Percentiles rank a stretch among this genome's conserved stretches.
Conservation (phyloP, 768 basidiomycete species). For the Podaxis rugospora region DNA sequence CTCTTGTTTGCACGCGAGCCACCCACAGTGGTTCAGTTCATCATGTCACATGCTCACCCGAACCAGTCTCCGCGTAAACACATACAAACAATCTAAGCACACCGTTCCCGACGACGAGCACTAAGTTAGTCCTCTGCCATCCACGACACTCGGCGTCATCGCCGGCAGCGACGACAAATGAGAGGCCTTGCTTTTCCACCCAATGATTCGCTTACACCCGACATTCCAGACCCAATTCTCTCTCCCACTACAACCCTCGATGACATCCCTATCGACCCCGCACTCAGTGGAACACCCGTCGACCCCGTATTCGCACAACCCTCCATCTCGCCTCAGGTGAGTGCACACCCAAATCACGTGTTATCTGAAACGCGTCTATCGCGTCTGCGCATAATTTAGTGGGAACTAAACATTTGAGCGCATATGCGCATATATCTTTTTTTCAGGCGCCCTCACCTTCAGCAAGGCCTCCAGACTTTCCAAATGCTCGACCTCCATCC, state of each 20-base stretch:
- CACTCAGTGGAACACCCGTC: conserved; percentile 48
- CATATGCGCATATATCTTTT: neutral
- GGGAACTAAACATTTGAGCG: neutral
- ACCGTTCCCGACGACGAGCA: conserved; percentile 40
- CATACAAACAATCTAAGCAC: conserved; percentile 33
- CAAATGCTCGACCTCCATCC: neutral
- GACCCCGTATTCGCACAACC: conserved; percentile 42
- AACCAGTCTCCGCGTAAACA: conserved; percentile 25
- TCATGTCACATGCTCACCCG: conserved; percentile 5
- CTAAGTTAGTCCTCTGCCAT: conserved; percentile 13
- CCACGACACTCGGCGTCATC: conserved; percentile 4
- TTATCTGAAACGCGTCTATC: conserved; percentile 47
- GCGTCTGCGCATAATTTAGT: conserved; percentile 45
- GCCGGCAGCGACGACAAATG: conserved; percentile 34
- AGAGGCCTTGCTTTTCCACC: conserved; percentile 57
- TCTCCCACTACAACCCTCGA: conserved; percentile 54
- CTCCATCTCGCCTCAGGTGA: conserved; percentile 15
- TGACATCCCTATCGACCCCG: conserved; percentile 82
- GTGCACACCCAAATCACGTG: neutral
- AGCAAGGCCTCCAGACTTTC: neutral
- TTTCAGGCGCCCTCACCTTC: conserved; percentile 2
- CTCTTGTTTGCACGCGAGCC: conserved; percentile 28
- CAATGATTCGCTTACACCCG: conserved; percentile 44
- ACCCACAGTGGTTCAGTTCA: conserved; percentile 8
- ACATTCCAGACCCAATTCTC: conserved; percentile 54